These are phyloP conservation scores for Flaveria bidentis DNA, from an alignment of 129 eudicot genomes.

Conservation along the genomic window DNA sequence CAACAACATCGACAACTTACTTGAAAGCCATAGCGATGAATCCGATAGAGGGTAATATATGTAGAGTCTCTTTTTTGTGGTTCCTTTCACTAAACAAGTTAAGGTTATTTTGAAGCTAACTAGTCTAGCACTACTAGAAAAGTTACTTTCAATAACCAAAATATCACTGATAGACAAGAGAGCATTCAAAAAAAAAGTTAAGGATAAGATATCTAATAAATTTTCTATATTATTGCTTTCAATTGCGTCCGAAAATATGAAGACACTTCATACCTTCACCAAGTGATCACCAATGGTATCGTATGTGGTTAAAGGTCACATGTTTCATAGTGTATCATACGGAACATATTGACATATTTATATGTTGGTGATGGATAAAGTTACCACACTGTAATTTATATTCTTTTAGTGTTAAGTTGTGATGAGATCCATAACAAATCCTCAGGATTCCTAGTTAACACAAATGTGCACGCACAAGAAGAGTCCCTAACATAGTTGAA, in stretches of 20 bases:
- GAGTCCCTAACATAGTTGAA: background rate
- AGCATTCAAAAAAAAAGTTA: too few species aligned
- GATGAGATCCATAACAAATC: background rate
- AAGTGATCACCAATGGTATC: too few species aligned
- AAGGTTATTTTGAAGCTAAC: background rate
- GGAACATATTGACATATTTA: background rate
- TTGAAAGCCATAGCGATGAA: conserved; percentile 53
- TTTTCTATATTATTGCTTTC: too few species aligned
- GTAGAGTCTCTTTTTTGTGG: too few species aligned
- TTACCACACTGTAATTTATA: background rate
- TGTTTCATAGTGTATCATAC: too few species aligned
- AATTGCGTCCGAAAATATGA: too few species aligned
- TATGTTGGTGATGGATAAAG: background rate
- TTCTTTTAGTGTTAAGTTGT: background rate
- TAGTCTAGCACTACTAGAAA: background rate
- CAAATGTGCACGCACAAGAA: background rate
- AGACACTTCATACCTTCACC: too few species aligned
- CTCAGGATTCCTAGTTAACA: background rate
- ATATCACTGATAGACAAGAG: too few species aligned
- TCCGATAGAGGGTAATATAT: conserved; percentile 58
- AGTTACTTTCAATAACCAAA: too few species aligned
- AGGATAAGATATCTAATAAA: too few species aligned
- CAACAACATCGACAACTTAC: conserved; percentile 59
- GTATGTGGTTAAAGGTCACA: too few species aligned
- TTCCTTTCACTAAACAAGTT: background rate